Conservation (phyloP, 208 protist species). For the Phytomonas sp. region DNA sequence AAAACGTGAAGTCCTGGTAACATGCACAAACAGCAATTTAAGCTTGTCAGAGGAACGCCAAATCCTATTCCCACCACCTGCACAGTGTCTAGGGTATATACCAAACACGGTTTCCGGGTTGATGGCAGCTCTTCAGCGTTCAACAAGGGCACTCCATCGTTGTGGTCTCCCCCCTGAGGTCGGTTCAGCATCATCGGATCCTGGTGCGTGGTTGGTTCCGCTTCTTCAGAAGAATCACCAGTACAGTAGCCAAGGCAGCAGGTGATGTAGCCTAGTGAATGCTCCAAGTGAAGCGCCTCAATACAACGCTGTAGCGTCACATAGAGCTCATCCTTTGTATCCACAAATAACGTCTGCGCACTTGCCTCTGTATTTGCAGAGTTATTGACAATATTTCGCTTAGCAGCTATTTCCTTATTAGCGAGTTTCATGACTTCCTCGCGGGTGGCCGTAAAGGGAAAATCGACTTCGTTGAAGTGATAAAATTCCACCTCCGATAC, state of each 20-base stretch:
- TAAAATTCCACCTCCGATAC: slow-evolving; percentile 16
- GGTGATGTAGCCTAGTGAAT: slow-evolving; percentile 59
- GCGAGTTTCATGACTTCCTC: slow-evolving; percentile 25
- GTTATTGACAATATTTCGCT: slow-evolving; percentile 1
- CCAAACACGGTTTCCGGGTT: not conserved
- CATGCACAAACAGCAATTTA: slow-evolving; percentile 41
- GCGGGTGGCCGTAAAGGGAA: slow-evolving; percentile 34
- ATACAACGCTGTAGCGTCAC: slow-evolving; percentile 16
- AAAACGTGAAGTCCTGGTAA: slow-evolving; percentile 28
- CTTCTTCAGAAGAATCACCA: not conserved
- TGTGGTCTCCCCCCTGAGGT: not conserved
- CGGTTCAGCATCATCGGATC: not conserved
- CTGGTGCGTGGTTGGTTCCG: not conserved
- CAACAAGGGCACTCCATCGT: not conserved
- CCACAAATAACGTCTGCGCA: slow-evolving; percentile 10
- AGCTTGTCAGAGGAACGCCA: slow-evolving; percentile 43
- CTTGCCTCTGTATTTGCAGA: not conserved
- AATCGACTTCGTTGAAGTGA: slow-evolving; percentile 22
- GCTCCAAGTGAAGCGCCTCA: slow-evolving; percentile 33
- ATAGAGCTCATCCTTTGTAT: slow-evolving; percentile 11
- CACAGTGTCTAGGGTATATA: slow-evolving; percentile 20
- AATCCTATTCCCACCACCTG: slow-evolving; percentile 52
- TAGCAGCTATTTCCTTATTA: slow-evolving; percentile 10
- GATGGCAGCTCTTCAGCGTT: not conserved
- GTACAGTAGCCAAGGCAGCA: slow-evolving; percentile 23